Base-by-base conservation (phyloP, 176 grass and related monocot species). In the Aegilops sharonensis region DNA sequence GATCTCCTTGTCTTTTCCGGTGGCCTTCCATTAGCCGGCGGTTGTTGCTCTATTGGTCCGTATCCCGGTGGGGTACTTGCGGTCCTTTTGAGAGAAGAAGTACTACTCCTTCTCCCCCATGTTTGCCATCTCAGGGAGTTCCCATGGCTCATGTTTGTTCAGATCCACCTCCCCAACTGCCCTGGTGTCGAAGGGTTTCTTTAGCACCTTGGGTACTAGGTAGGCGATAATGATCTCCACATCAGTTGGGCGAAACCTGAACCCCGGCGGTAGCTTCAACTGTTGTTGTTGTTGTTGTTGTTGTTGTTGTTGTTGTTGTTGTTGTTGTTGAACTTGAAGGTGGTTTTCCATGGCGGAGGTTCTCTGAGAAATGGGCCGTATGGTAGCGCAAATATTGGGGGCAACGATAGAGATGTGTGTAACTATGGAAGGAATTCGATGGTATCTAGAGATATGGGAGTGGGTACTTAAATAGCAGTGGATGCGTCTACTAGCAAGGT, bases 121-220 rank as follows among this genome's bases (percentile, higher is more conserved):
- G 47, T 82, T 94, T 0, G 87, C 92, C 42, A 85, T 74, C 1
- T 6, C 84, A 6, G 89, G 89, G 14, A 97, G 89, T 6, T 97
- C 94, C 94, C 94, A 97, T 48, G 90, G 92, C 50, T 97, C 94
- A 3, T 15, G 87, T 85, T 85, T 97, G 52, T 92, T 92, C 4
- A 97, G 35, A 39, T 94, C 85, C 3, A 86, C 87, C 20, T 92
- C 94, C 31, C 76, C 88, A 2, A 97, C 77, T 34, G 78, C 88
- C 6, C 2, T 78, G 40, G 88, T 43, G 36, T 21, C 79, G 54
- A 94, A 94, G 34, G 18, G 14, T 1, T 13, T 68, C 4, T 90
- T 61, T 1, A 43, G 21, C 18, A 91, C 90, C 88, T 92, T 94
- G 15, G 85, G 85, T 0, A 35, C 83, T 18, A 97, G 85, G 84